Evolutionary conservation across 352 stramenopile species (phyloP).

Genomic region (Phytophthora sp.): DNA sequence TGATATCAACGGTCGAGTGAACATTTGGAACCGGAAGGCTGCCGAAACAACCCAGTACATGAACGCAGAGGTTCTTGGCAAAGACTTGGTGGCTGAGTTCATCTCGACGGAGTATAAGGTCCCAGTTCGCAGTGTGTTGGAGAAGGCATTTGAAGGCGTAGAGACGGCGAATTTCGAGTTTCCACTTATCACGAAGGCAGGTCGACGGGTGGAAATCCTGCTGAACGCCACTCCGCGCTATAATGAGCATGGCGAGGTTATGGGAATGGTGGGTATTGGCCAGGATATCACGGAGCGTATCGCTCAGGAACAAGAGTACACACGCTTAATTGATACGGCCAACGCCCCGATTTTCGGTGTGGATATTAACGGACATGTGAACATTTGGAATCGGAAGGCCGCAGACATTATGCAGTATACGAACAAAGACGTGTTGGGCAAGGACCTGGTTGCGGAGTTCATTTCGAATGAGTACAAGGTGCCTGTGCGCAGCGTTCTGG

Average conservation of each 20-base stretch:
- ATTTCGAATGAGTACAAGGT: conserved; percentile 61
- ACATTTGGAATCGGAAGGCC: conserved; percentile 64
- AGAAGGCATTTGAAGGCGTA: conserved; percentile 52
- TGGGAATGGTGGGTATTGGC: conserved; percentile 29
- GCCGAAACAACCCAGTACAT: conserved; percentile 52
- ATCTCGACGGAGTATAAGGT: conserved; percentile 45
- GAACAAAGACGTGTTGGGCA: conserved; percentile 47
- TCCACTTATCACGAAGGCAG: conserved; percentile 24
- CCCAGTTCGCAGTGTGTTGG: conserved; percentile 22
- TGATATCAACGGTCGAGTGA: conserved; percentile 65
- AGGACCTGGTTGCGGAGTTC: conserved; percentile 50
- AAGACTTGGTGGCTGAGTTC: conserved; percentile 53
- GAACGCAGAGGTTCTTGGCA: conserved; percentile 49
- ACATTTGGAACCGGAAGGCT: conserved; percentile 77
- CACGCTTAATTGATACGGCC: conserved; percentile 45
- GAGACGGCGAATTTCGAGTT: conserved; percentile 36
- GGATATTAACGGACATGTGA: conserved; percentile 50
- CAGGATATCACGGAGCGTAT: conserved; percentile 31
- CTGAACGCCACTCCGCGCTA: conserved; percentile 24
- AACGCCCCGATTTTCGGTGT: conserved; percentile 53
- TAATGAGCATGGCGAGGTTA: conserved; percentile 24
- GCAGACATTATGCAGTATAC: conserved; percentile 57
- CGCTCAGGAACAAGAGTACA: conserved; percentile 26
- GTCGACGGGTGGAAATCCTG: conserved; percentile 21
- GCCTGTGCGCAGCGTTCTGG: conserved; percentile 31